Conservation (phyloP, 352 stramenopile genomes). For the Globisporangium carolinianum region DNA sequence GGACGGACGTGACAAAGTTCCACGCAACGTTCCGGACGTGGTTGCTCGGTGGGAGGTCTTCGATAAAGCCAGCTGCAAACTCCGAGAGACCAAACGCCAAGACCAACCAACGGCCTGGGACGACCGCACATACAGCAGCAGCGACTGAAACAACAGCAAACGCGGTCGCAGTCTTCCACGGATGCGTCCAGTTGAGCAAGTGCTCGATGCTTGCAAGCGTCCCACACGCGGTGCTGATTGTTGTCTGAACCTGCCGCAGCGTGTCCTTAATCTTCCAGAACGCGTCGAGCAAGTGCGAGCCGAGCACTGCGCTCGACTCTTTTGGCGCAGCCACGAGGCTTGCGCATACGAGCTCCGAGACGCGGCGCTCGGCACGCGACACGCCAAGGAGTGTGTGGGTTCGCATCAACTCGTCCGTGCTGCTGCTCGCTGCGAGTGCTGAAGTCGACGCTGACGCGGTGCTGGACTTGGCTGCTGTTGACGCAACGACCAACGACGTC, state of each 20-base stretch:
- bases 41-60: conserved; percentile 75
- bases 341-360: conserved; percentile 69
- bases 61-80: conserved; percentile 70
- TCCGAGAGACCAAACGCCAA: conserved; percentile 67
- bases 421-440: neutral
- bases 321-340: conserved; percentile 44
- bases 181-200: conserved; percentile 83
- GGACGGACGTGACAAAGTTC: conserved; percentile 77
- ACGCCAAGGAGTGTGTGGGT: conserved; percentile 3
- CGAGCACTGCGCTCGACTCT: conserved; percentile 59
- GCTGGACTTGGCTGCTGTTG: too few relatives aligned
- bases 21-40: conserved; percentile 69
- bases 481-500: neutral
- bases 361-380: conserved; percentile 42
- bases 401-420: neutral
- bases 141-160: conserved; percentile 42
- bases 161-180: conserved; percentile 74
- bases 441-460: neutral
- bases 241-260: conserved; percentile 62
- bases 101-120: conserved; percentile 69
- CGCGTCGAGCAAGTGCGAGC: conserved; percentile 62
- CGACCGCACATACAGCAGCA: conserved; percentile 52
- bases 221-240: conserved; percentile 66
- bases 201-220: conserved; percentile 72
- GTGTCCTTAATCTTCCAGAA: conserved; percentile 85